Conservation (phyloP, 352 stramenopile genomes). For the Phytopythium kandeliae region DNA sequence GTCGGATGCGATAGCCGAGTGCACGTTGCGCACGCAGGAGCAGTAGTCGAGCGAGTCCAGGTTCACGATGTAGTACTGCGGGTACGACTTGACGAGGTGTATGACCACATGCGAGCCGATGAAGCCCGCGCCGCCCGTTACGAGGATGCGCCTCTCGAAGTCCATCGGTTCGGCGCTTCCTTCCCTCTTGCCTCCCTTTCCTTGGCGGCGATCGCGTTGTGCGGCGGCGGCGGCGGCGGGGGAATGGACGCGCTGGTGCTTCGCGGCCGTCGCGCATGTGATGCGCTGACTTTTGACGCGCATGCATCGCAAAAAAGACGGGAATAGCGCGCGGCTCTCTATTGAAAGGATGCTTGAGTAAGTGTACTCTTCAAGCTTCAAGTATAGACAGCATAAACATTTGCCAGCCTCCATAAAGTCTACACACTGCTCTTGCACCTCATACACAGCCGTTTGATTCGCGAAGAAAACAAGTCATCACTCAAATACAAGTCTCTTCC, state of each 20-base stretch:
- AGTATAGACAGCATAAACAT: neutral
- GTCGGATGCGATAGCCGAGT: conserved; percentile 39
- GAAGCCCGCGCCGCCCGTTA: conserved; percentile 96
- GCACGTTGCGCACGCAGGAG: conserved; percentile 63
- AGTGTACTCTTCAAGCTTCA: too few species aligned
- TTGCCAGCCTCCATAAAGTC: neutral
- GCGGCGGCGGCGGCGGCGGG: too few species aligned
- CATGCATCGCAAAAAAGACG: too few species aligned
- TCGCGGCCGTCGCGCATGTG: conserved; percentile 1
- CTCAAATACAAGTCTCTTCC: too few species aligned
- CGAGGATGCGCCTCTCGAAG: conserved; percentile 91
- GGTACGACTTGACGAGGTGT: conserved; percentile 95
- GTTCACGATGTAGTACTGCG: conserved; percentile 97
- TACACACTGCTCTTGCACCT: conserved; percentile 1
- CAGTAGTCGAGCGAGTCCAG: conserved; percentile 91
- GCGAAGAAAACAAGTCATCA: too few species aligned
- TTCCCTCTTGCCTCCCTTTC: too few species aligned
- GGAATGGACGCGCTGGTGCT: too few species aligned
- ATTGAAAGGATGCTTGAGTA: neutral
- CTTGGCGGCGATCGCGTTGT: neutral
- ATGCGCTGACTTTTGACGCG: neutral
- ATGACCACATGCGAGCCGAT: conserved; percentile 97
- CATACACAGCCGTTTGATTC: conserved; percentile 7
- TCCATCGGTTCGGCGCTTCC: neutral
- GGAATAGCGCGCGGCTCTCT: neutral